Evolutionary conservation across 176 grass and related monocot genomes (phyloP).

Genomic region (maize (Zea mays)): Zm-B73-REFERENCE-NAM-5.0 NC_050098.1:203848001-203848500

Average conservation of each 20-base stretch:
- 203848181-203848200: background rate
- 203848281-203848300: constrained; percentile 4
- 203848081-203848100: constrained; percentile 37
- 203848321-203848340: background rate
- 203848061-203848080: constrained; percentile 28
- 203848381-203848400: background rate
- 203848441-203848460: background rate
- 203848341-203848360: background rate
- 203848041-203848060: constrained; percentile 11
- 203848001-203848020: background rate
- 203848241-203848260: constrained; percentile 27
- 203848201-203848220: background rate
- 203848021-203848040: constrained; percentile 6
- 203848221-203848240: constrained; percentile 25
- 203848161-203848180: constrained; percentile 30
- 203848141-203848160: constrained; percentile 99
- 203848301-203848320: background rate
- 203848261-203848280: background rate
- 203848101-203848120: constrained; percentile 98
- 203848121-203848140: constrained; percentile 99
- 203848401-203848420: background rate
- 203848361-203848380: background rate
- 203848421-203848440: background rate
- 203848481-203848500: background rate
- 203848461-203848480: background rate